A percentile compares a stretch with the other conserved stretches of the same genome.
Conservation (phyloP, 306 rosid genomes). For the Lathyrus tuberosus region DNA sequence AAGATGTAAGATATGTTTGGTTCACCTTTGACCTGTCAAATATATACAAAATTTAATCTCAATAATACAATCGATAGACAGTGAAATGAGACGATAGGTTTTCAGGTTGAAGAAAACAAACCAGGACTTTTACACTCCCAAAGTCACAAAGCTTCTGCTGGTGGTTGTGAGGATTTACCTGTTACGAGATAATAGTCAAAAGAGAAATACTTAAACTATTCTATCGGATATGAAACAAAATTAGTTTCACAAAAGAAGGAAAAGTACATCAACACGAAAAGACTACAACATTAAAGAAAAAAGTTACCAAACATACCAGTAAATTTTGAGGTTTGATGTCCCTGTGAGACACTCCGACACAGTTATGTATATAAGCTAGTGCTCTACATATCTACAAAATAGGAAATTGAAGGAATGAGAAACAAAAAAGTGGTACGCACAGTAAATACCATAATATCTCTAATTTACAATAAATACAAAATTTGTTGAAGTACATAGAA, state of each 20-base stretch:
- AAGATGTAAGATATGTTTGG: constrained; percentile 91
- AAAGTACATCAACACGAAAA: constrained; percentile 4
- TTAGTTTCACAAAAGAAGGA: constrained; percentile 5
- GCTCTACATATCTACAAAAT: constrained; percentile 67
- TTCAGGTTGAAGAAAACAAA: constrained; percentile 41
- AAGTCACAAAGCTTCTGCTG: constrained; percentile 86
- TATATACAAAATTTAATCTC: constrained; percentile 4
- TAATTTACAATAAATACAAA: background rate
- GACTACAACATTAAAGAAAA: constrained; percentile 14
- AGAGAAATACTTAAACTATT: constrained; percentile 27
- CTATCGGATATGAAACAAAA: constrained; percentile 26
- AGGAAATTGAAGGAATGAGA: constrained; percentile 27
- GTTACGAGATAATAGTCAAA: constrained; percentile 37
- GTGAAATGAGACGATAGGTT: background rate
- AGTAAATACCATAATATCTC: background rate
- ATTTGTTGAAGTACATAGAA: background rate
- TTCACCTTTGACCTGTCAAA: constrained; percentile 80
- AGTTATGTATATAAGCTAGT: constrained; percentile 70
- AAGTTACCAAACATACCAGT: constrained; percentile 56
- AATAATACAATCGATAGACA: constrained; percentile 1
- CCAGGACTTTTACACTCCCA: constrained; percentile 95
- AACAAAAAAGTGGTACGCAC: background rate
- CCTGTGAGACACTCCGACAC: constrained; percentile 80
- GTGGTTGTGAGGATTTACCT: constrained; percentile 88
- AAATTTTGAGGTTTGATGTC: constrained; percentile 86